These are phyloP conservation scores for Ceratocystis smalleyi DNA, from an alignment of 2,329 filamentous ascomycete species.

Conservation along the genomic window DNA sequence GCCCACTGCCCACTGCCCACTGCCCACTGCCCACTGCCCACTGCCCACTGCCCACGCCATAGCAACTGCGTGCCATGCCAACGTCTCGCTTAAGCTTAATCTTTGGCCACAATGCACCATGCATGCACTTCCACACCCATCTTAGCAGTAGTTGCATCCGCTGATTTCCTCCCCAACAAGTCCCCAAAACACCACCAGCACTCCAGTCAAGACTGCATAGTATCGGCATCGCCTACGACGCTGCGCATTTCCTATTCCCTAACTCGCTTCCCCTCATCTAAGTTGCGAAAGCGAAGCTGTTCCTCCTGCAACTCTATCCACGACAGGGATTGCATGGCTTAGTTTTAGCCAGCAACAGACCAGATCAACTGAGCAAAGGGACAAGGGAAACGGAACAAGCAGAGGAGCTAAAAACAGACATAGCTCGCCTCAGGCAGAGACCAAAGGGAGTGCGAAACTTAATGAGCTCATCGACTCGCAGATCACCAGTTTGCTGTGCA, in stretches of 20 bases:
- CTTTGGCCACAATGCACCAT: neutral
- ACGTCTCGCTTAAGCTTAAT: slow-evolving; percentile 2
- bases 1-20: no score
- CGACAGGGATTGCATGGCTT: neutral
- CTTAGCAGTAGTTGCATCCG: neutral
- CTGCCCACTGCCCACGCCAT: no score
- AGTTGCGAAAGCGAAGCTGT: neutral
- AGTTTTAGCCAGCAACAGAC: neutral
- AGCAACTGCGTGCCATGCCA: neutral
- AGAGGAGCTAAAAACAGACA: neutral
- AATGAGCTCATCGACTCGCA: neutral
- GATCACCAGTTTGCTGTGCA: neutral
- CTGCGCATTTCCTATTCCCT: neutral
- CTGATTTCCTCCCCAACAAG: neutral
- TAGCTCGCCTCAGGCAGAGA: neutral
- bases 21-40: no score
- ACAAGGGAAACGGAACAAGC: neutral
- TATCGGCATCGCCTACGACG: neutral
- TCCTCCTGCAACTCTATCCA: neutral
- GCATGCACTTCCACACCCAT: neutral
- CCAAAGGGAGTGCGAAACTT: neutral
- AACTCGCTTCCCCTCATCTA: neutral
- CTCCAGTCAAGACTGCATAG: neutral
- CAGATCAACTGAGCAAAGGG: neutral
- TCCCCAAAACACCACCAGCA: neutral